Conservation (phyloP, 345 rosid genomes). For the Hibiscus trionum region DNA sequence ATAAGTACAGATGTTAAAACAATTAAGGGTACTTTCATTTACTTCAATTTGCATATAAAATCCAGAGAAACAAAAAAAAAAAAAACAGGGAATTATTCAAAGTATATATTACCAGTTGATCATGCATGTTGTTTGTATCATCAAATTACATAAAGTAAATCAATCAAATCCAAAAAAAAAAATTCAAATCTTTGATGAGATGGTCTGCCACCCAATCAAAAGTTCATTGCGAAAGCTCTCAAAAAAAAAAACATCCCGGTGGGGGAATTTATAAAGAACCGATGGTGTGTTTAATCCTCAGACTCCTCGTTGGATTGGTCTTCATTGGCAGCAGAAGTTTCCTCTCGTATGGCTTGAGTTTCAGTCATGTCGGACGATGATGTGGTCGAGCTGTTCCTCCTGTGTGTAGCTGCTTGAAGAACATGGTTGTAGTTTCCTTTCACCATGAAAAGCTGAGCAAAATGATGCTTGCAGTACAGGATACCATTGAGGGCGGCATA, state of each 20-base stretch:
- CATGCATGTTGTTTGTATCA: not conserved
- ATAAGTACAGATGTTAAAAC: not conserved
- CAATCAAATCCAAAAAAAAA: not conserved
- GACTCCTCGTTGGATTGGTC: constrained; percentile 15
- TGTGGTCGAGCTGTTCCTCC: constrained; percentile 42
- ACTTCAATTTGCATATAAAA: not conserved
- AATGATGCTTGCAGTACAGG: constrained; percentile 94
- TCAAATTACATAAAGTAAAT: not conserved
- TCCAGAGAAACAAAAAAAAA: not conserved
- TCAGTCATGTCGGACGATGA: constrained; percentile 43
- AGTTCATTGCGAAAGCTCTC: not conserved
- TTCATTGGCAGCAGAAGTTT: constrained; percentile 6
- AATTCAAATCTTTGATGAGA: not conserved
- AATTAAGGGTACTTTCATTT: not conserved
- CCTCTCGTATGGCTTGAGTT: constrained; percentile 16
- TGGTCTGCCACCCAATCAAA: not conserved
- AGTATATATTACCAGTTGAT: not conserved
- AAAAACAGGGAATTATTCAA: not conserved
- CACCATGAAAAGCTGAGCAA: constrained; percentile 90
- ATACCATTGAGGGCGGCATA: constrained; percentile 87
- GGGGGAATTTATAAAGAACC: not conserved
- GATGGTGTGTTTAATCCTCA: constrained; percentile 1
- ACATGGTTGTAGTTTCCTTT: constrained; percentile 88
- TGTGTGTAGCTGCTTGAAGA: constrained; percentile 63
- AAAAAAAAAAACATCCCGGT: not conserved